Conservation (phyloP, 2,329 filamentous ascomycete genomes). For the Aureobasidium subglaciale region DNA sequence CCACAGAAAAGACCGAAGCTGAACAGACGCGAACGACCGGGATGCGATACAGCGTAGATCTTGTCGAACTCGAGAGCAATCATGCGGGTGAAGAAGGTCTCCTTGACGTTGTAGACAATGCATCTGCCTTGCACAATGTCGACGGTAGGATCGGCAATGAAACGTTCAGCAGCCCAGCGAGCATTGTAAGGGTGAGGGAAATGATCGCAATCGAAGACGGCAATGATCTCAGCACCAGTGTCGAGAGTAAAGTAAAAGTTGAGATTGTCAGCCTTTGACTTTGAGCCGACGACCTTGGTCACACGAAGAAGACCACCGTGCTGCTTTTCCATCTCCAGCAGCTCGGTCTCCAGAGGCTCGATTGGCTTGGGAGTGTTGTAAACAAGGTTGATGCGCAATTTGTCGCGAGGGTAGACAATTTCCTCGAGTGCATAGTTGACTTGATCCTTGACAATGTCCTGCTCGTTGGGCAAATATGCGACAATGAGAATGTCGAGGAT, state of each 20-base stretch:
- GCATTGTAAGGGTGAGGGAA: slow-evolving; percentile 44
- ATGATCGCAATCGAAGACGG: slow-evolving; percentile 46
- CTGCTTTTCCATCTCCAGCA: slow-evolving; percentile 32
- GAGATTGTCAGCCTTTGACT: slow-evolving; percentile 45
- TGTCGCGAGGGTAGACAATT: slow-evolving; percentile 40
- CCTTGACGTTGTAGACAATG: slow-evolving; percentile 42
- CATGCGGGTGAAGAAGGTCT: slow-evolving; percentile 39
- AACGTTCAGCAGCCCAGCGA: slow-evolving; percentile 43
- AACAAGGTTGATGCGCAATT: slow-evolving; percentile 41
- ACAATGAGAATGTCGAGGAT: slow-evolving; percentile 43
- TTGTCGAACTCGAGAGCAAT: slow-evolving; percentile 47
- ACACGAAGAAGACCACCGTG: slow-evolving; percentile 36
- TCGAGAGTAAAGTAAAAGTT: slow-evolving; percentile 42
- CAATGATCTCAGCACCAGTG: slow-evolving; percentile 40
- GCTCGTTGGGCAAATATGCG: slow-evolving; percentile 44
- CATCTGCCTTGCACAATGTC: slow-evolving; percentile 46
- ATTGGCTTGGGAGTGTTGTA: slow-evolving; percentile 45
- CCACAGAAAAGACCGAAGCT: slow-evolving; percentile 45
- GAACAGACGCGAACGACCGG: slow-evolving; percentile 41
- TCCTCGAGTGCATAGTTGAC: slow-evolving; percentile 41
- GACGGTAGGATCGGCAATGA: slow-evolving; percentile 34
- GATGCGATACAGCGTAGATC: slow-evolving; percentile 46
- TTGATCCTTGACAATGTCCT: slow-evolving; percentile 44
- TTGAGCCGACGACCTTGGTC: slow-evolving; percentile 43
- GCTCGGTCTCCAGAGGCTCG: slow-evolving; percentile 39